phyloP scores from a whole-genome alignment of 1,139 yeast species.

The Diutina catenulata region DNA sequence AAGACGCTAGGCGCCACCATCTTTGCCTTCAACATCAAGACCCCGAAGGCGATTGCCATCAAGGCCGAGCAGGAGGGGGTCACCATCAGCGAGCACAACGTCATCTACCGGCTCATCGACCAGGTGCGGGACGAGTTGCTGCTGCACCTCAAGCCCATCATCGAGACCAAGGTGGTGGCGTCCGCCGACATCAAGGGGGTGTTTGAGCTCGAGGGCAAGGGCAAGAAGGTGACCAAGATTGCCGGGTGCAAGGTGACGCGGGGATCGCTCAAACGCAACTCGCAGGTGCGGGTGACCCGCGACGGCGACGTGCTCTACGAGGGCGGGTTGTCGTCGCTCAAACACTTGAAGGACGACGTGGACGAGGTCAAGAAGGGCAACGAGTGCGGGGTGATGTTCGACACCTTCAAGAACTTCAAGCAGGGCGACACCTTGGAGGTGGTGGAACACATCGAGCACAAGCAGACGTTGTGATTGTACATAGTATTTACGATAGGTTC shows the following conservation, averaged over 20 bases:
- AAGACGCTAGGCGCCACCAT: slow-evolving; percentile 62
- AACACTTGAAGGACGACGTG: slow-evolving; percentile 76
- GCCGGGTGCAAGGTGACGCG: slow-evolving; percentile 84
- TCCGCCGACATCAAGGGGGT: slow-evolving; percentile 63
- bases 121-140: slow-evolving; percentile 63
- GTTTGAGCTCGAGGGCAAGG: slow-evolving; percentile 48
- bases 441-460: slow-evolving; percentile 58
- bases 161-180: slow-evolving; percentile 56
- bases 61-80: slow-evolving; percentile 54
- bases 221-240: slow-evolving; percentile 37
- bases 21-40: slow-evolving; percentile 64
- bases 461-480: slow-evolving; percentile 32
- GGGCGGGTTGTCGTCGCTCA: slow-evolving; percentile 66
- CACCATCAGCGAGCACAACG: slow-evolving; percentile 55
- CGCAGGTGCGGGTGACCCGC: slow-evolving; percentile 56
- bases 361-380: slow-evolving; percentile 69
- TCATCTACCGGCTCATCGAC: slow-evolving; percentile 81
- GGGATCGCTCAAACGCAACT: slow-evolving; percentile 54
- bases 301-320: slow-evolving; percentile 40
- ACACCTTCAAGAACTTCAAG: slow-evolving; percentile 56
- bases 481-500: neutral
- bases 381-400: slow-evolving; percentile 83
- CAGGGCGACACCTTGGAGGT: slow-evolving; percentile 70
- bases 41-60: slow-evolving; percentile 51
- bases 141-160: slow-evolving; percentile 49